Percentiles rank a stretch among this genome's conserved stretches.
phyloP scores from a whole-genome alignment of 2,329 filamentous ascomycete species.

The Dendrostoma leiphaemia region DNA sequence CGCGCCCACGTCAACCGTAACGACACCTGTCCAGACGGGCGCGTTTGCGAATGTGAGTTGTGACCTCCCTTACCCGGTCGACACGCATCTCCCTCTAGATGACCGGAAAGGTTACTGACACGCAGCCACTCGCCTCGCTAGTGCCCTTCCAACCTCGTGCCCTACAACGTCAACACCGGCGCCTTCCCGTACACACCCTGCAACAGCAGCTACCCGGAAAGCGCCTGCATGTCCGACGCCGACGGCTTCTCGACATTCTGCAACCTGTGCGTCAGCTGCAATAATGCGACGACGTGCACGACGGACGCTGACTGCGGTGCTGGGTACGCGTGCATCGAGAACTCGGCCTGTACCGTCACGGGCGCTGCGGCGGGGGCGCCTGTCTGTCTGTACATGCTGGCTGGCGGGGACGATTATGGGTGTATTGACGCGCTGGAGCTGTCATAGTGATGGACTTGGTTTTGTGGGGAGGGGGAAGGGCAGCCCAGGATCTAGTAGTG shows the following conservation, averaged over 20 bases:
- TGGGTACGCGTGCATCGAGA: conserved; percentile 14
- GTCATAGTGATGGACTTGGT: too few species aligned
- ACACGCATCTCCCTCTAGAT: background rate
- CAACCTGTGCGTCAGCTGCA: conserved; percentile 14
- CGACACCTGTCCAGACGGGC: conserved; percentile 16
- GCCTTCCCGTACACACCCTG: conserved; percentile 15
- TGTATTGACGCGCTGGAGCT: conserved; percentile 6
- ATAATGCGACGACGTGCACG: conserved; percentile 5
- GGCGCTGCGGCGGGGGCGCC: conserved; percentile 6
- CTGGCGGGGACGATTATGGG: conserved; percentile 2
- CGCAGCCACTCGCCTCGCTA: background rate
- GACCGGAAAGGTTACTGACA: too few species aligned
- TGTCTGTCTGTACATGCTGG: conserved; percentile 18
- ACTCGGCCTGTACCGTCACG: conserved; percentile 12
- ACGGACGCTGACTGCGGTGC: conserved; percentile 13
- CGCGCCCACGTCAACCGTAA: background rate
- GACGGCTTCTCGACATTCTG: conserved; percentile 14
- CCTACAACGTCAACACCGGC: conserved; percentile 10
- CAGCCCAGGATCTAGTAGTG: too few species aligned
- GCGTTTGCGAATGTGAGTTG: conserved; percentile 15
- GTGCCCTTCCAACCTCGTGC: conserved; percentile 16
- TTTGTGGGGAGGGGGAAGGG: too few species aligned
- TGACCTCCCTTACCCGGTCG: background rate
- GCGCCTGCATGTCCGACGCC: conserved; percentile 12
- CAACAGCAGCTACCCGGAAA: conserved; percentile 11